Evolutionary conservation across 495 filamentous ascomycete genomes (phyloP).

Genomic region (Aspergillus campestris): DNA sequence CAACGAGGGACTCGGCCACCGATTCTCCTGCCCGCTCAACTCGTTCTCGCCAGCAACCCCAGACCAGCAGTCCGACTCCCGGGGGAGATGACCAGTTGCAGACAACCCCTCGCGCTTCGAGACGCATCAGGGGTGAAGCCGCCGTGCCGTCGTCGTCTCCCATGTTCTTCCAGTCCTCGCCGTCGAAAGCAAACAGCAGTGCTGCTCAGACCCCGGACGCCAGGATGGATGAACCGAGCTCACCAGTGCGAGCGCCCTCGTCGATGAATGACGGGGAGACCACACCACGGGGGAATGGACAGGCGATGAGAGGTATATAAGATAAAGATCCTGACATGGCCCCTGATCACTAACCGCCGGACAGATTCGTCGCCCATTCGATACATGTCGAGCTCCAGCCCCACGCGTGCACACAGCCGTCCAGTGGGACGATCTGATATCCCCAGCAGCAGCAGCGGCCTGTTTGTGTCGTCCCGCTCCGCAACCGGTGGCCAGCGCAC

Average conservation of each 20-base stretch:
- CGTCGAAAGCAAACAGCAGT: constrained; percentile 47
- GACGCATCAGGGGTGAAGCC: constrained; percentile 28
- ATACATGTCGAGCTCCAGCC: constrained; percentile 82
- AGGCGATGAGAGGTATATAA: constrained; percentile 53
- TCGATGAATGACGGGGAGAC: constrained; percentile 53
- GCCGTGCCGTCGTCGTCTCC: constrained; percentile 62
- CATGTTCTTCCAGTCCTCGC: constrained; percentile 74
- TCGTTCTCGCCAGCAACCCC: constrained; percentile 28
- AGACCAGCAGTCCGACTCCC: constrained; percentile 29
- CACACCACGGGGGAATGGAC: constrained; percentile 62
- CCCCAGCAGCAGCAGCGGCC: constrained; percentile 70
- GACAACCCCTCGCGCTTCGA: constrained; percentile 39
- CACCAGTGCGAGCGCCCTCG: constrained; percentile 53
- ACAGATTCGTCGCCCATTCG: constrained; percentile 84
- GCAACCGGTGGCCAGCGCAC: constrained; percentile 38
- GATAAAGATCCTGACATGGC: background rate
- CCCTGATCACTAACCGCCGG: background rate
- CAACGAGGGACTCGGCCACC: constrained; percentile 30
- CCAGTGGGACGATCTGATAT: constrained; percentile 50
- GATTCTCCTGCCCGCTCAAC: constrained; percentile 34
- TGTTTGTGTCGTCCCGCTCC: constrained; percentile 67
- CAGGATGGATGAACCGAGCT: constrained; percentile 52
- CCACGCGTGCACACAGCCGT: constrained; percentile 50
- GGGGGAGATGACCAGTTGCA: constrained; percentile 19
- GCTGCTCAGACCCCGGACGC: constrained; percentile 46